These are phyloP conservation scores for Phytophthora idaei DNA, from an alignment of 352 stramenopile genomes.

Conservation along the genomic window DNA sequence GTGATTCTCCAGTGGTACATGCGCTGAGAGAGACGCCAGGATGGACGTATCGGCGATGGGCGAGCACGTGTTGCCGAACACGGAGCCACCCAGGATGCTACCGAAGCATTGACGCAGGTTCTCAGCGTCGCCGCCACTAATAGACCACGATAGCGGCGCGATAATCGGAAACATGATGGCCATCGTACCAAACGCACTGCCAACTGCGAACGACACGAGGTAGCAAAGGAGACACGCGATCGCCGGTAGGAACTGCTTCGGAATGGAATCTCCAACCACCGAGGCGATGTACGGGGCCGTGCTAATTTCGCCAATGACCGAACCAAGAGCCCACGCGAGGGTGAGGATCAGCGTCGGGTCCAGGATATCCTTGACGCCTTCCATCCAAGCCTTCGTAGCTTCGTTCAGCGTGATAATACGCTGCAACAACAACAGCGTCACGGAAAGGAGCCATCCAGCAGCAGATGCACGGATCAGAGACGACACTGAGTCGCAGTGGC, in stretches of 20 bases:
- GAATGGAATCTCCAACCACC: constrained; percentile 74
- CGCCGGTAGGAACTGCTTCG: constrained; percentile 78
- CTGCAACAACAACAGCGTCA: constrained; percentile 74
- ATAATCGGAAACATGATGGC: constrained; percentile 94
- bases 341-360: constrained; percentile 90
- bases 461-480: constrained; percentile 80
- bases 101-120: constrained; percentile 90
- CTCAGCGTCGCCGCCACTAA: constrained; percentile 75
- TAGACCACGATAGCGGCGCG: constrained; percentile 82
- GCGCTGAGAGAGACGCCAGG: constrained; percentile 77
- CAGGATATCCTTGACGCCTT: constrained; percentile 92
- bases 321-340: constrained; percentile 89
- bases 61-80: constrained; percentile 90
- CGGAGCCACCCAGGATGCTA: constrained; percentile 84
- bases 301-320: constrained; percentile 86
- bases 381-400: constrained; percentile 89
- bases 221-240: constrained; percentile 88
- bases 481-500: constrained; percentile 78
- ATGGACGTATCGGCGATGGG: constrained; percentile 95
- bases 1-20: constrained; percentile 84
- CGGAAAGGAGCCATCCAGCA: constrained; percentile 75
- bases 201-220: constrained; percentile 91
- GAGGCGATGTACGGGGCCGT: constrained; percentile 85
- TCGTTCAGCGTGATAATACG: constrained; percentile 89
- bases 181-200: constrained; percentile 91